Conservation (phyloP, 2,329 filamentous ascomycete species). For the Periglandula ipomoeae region DNA sequence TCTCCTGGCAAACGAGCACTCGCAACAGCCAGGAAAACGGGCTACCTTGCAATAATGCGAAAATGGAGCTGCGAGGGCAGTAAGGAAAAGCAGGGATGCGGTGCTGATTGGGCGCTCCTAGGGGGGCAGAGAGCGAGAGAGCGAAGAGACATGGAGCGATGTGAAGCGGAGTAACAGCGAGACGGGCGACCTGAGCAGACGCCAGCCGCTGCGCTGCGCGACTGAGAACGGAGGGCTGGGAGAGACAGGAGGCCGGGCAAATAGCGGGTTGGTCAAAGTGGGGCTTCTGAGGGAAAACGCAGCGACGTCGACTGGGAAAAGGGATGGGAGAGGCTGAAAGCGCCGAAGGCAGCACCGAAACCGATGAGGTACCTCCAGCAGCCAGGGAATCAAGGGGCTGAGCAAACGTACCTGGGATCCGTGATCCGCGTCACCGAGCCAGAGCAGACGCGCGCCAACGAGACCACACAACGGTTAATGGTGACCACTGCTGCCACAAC, state of each 20-base stretch:
- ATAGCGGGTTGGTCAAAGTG: not conserved
- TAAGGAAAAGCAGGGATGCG: not conserved
- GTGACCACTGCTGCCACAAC: not conserved
- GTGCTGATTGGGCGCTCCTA: constrained; percentile 6
- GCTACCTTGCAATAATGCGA: not conserved
- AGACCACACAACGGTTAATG: not conserved
- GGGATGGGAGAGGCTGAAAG: not conserved
- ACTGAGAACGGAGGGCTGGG: too few relatives aligned
- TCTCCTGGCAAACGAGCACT: not conserved
- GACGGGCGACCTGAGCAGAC: not conserved
- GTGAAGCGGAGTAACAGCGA: constrained; percentile 1
- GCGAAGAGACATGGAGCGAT: not conserved
- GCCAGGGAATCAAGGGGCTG: not conserved
- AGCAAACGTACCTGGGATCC: constrained; percentile 2
- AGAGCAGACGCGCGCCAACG: constrained; percentile 3
- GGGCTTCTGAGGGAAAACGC: not conserved
- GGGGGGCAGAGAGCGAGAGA: not conserved
- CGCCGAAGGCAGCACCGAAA: not conserved
- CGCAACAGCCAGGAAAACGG: not conserved
- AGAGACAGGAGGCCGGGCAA: not conserved
- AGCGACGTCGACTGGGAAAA: not conserved
- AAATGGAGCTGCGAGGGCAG: not conserved
- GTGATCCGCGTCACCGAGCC: constrained; percentile 1
- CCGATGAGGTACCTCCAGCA: not conserved
- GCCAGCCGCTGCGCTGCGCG: not conserved